Percentiles rank a stretch among this genome's conserved stretches.
These are phyloP conservation scores for Xylariaceae sp. DNA, from an alignment of 2,329 filamentous ascomycete genomes.

Conservation along the genomic window DNA sequence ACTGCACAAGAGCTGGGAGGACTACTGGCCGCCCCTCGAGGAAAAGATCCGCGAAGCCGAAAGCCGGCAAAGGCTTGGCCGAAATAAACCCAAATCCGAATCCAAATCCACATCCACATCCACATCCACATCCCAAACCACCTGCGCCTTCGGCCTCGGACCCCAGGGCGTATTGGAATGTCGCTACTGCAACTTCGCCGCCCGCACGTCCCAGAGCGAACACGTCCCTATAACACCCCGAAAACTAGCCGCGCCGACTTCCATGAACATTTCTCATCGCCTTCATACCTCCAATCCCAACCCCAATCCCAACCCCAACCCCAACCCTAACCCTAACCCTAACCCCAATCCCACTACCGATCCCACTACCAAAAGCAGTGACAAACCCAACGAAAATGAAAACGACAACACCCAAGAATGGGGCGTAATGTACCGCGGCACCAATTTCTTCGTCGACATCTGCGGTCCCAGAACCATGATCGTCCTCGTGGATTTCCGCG, in stretches of 20 bases:
- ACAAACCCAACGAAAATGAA: neutral
- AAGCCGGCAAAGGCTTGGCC: neutral
- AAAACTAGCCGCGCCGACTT: slow-evolving; percentile 22
- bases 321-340: no score
- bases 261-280: slow-evolving; percentile 18
- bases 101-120: no score
- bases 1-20: slow-evolving; percentile 7
- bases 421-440: slow-evolving; percentile 19
- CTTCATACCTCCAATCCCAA: no score
- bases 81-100: neutral
- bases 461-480: slow-evolving; percentile 18
- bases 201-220: slow-evolving; percentile 3
- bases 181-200: slow-evolving; percentile 24
- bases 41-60: neutral
- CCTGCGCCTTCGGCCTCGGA: neutral
- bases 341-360: no score
- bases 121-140: neutral
- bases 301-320: no score
- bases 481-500: slow-evolving; percentile 15
- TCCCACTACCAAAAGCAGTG: no score
- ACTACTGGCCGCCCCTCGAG: slow-evolving; percentile 3
- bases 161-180: slow-evolving; percentile 11
- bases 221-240: slow-evolving; percentile 4
- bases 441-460: slow-evolving; percentile 23
- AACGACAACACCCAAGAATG: slow-evolving; percentile 8